Base-by-base conservation (phyloP, 2,329 filamentous ascomycete genomes). In the Fusarium guadeloupense region DNA sequence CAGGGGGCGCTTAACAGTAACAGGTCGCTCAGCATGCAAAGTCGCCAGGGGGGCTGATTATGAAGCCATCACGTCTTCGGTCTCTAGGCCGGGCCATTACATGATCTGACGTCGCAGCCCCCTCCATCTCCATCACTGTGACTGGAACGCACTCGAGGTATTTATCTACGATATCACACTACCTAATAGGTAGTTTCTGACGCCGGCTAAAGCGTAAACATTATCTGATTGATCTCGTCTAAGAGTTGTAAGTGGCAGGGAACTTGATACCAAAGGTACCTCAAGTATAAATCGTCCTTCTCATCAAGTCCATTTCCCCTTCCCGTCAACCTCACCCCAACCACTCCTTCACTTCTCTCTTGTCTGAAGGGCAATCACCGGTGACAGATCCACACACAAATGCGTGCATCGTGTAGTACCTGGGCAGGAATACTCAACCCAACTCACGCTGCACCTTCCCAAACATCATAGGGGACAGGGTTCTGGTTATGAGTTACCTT, bases 261-360 rank as follows among this genome's bases (percentile, higher is more conserved):
- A 59, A 34, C 28, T 54, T 19, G 25, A 37, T 46, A n/a, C n/a
- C n/a, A n/a, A n/a, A n/a, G n/a, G n/a, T n/a, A n/a, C n/a, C n/a
- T n/a, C n/a, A n/a, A n/a, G 31, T 62, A 62, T 62, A 62, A 62
- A 62, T 57, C 39, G 23, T 40, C 40, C 20, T 34, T 52, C 30
- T 62, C 38, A 19, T 42, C 54, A 16, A 26, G 20, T 9, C 7
- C 7, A 9, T 25, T 6, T 25, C 23, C 23, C 19, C 34, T 25
- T 38, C 38, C 30, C 31, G 23, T 26, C 39, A 34, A 12, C 16
- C n/a, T 44, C 33, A 16, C 43, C 14, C 19, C 33, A 48, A 28
- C 41, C 21, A 30, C 28, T 9, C 31, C 39, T 21, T 14, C 33
- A 45, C 26, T 30, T 12, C 40, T 26, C n/a, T 43, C 25, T 34